Base-by-base conservation (phyloP, 2,329 filamentous ascomycete species). In the Cladosporium cucumerinum region DNA sequence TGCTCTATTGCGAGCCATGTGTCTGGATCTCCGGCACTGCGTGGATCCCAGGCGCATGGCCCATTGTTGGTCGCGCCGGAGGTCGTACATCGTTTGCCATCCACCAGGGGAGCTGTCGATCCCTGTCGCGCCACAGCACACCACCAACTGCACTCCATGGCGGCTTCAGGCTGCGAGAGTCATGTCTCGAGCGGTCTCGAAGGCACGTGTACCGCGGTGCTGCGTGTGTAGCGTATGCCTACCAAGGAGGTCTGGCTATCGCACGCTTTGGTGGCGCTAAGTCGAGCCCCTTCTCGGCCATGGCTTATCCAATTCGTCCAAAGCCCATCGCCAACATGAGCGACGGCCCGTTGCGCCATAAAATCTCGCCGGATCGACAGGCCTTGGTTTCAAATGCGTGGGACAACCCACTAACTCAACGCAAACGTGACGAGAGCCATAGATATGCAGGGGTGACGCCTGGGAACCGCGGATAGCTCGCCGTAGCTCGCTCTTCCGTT, bases 111-210 rank as follows among this genome's bases (percentile, higher is more conserved):
- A 39, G 28, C 21, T 26, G 28, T 52, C 58, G 25, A n/a, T 51
- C 58, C 58, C 46, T 61, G 58, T 61, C 48, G 48, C 59, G 14
- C 32, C 32, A 34, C 32, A 30, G 12, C 32, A 61, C 23, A n/a
- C 28, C 30, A n/a, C 36, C 21, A 25, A 16, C 60, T 49, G 60
- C 60, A 62, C 23, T 54, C 26, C 34, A 46, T 18, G 23, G 18
- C 60, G 60, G 60, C 21, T 30, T 30, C 57, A 48, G 39, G 23
- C 28, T 39, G 16, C 48, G n/a, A 28, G 32, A 25, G 23, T 34
- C 30, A 39, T 57, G 54, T 57, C 54, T 57, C 54, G 54, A 39
- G 58, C 46, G 34, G 46, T 61, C 59, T 48, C 48, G 59, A 61
- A 28, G 43, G 48, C 59, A 61, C 59, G 59, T 48, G 25, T 52